Evolutionary conservation across 371 early-diverging fungal species (phyloP), one percentile per base, ranked within the genome.

Genomic region (Lichtheimia corymbifera): DNA sequence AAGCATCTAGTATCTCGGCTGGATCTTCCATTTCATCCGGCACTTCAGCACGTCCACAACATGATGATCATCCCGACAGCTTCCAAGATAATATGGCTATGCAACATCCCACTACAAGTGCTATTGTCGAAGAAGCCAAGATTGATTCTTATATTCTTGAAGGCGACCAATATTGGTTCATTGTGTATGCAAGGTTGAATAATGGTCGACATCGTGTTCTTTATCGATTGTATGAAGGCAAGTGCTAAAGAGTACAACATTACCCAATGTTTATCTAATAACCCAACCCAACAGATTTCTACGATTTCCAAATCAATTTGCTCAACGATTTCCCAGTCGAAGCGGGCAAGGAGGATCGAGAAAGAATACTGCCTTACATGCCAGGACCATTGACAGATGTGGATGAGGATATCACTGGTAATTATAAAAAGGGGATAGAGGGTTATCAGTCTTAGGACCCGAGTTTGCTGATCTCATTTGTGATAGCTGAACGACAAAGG

Each of bases 351-450:
- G 69, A 63, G n/a, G 85, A 82, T n/a, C 74, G 75, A 44, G 75
- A 81, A 51, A 74, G 91, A 27, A 83, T 86, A 50, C 67, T 92
- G 49, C 94, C 93, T 9, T 92, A 87, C 67, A 84, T 92, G 82
- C 91, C 91, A 14, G 88, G 86, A 2, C 89, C 89, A 18, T 61
- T 87, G 13, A 71, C 81, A 11, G 57, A 65, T 13, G 86, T 89
- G 24, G 69, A 75, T 55, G 87, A 88, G 27, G 72, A 71, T 5
- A 72, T 87, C 55, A 80, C 85, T 58, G 77, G 77, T 77, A 42
- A 40, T 13, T 17, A 45, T 4, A 18, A 27, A 22, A 47, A 5
- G 11, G 47, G 44, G 2, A 11, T 35, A 11, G 9, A 28, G 4
- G 28, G 28, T 17, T 18, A 61, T n/a, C 6, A 22, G 17, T 40